Evolutionary conservation across 1,284 basidiomycete species (phyloP).

Genomic region (Boletellus sp.): DNA sequence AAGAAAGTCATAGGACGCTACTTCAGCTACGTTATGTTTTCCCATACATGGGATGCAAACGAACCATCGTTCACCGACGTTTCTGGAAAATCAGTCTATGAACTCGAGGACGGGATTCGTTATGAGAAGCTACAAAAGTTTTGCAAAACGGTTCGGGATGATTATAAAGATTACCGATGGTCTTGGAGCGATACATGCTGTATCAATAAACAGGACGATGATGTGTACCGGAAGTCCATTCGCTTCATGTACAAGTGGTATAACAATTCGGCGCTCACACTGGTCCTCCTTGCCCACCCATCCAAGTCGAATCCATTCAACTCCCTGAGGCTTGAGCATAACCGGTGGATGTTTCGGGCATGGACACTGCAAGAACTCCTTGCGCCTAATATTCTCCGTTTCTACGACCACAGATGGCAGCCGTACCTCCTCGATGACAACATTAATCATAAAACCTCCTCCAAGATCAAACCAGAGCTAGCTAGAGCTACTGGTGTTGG

Average conservation of each 20-base stretch:
- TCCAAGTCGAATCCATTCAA: too few relatives aligned
- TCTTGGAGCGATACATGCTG: constrained; percentile 16
- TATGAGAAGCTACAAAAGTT: constrained; percentile 14
- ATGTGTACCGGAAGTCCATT: constrained; percentile 6
- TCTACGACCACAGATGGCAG: constrained; percentile 10
- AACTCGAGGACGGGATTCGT: too few relatives aligned
- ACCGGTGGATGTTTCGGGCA: constrained; percentile 18
- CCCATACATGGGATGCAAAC: constrained; percentile 16
- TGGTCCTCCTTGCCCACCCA: constrained; percentile 11
- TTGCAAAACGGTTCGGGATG: constrained; percentile 4
- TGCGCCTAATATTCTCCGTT: constrained; percentile 9
- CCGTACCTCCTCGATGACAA: neutral
- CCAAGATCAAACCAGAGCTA: too few relatives aligned
- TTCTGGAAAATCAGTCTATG: constrained; percentile 3
- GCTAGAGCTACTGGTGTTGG: too few relatives aligned
- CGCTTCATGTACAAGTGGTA: constrained; percentile 23
- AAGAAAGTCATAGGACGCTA: constrained; percentile 11
- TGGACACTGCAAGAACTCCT: constrained; percentile 20
- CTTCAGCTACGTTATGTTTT: constrained; percentile 22
- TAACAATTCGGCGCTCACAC: constrained; percentile 13
- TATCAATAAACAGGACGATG: constrained; percentile 6
- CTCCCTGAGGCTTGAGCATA: too few relatives aligned
- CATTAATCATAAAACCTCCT: neutral
- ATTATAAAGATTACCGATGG: constrained; percentile 5
- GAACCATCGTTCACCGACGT: constrained; percentile 14